Percentiles rank a stretch among this genome's conserved stretches.
phyloP scores from a whole-genome alignment of 2,329 filamentous ascomycete genomes.

The Diplodia intermedia region DNA sequence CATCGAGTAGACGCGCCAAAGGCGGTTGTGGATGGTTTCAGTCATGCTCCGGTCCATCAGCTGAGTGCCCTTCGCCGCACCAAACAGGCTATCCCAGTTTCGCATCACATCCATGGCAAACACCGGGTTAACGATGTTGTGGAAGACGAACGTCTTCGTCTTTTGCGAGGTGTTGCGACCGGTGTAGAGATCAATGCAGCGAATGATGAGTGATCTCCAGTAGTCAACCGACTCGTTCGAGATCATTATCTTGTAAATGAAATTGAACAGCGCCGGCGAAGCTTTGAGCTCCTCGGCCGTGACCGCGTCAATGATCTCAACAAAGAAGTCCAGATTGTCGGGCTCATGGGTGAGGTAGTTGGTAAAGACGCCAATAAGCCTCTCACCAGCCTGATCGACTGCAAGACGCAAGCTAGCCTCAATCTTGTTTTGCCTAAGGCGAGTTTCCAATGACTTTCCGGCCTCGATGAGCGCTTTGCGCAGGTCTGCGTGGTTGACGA shows the following conservation, averaged over 20 bases:
- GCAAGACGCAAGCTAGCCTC: constrained; percentile 77
- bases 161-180: constrained; percentile 80
- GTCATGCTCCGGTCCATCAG: constrained; percentile 88
- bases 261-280: constrained; percentile 76
- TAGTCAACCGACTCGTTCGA: constrained; percentile 84
- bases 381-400: constrained; percentile 86
- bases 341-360: constrained; percentile 77
- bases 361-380: constrained; percentile 84
- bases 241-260: constrained; percentile 86
- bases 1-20: constrained; percentile 71
- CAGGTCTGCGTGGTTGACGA: constrained; percentile 61
- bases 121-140: constrained; percentile 92
- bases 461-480: constrained; percentile 67
- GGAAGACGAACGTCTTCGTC: constrained; percentile 90
- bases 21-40: constrained; percentile 86
- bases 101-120: constrained; percentile 95
- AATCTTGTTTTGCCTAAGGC: constrained; percentile 72
- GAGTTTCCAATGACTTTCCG: constrained; percentile 79
- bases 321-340: constrained; percentile 81
- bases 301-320: constrained; percentile 81
- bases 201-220: constrained; percentile 80
- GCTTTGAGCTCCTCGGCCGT: constrained; percentile 82
- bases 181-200: constrained; percentile 87
- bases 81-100: constrained; percentile 67
- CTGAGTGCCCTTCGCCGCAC: constrained; percentile 68